phyloP scores from a whole-genome alignment of 2,329 filamentous ascomycete species.

The Capronia americana region DNA sequence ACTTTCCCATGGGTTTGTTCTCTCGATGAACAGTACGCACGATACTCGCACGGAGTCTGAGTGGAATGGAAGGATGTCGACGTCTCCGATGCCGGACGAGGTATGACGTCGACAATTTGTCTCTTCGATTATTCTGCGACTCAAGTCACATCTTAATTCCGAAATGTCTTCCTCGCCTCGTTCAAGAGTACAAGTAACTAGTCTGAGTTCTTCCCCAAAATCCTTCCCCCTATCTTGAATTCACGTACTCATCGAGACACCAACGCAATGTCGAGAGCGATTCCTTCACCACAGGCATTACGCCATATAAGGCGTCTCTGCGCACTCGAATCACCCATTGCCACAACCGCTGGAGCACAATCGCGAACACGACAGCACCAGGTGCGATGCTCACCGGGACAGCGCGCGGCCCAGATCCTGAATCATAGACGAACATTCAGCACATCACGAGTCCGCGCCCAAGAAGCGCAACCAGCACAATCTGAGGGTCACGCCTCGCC shows the following conservation, averaged over 20 bases:
- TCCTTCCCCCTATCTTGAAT: neutral
- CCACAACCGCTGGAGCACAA: neutral
- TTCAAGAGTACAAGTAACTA: neutral
- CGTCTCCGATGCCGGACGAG: constrained; percentile 15
- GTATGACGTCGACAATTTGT: constrained; percentile 10
- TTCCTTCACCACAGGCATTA: constrained; percentile 31
- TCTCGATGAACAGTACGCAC: neutral
- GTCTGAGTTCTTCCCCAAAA: neutral
- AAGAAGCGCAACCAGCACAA: constrained; percentile 11
- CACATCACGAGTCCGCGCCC: constrained; percentile 8
- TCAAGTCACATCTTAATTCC: neutral
- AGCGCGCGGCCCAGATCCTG: neutral
- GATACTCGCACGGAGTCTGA: too few species aligned
- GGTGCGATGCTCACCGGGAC: neutral
- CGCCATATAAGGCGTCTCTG: constrained; percentile 32
- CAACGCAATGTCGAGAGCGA: constrained; percentile 23
- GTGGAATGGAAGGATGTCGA: neutral
- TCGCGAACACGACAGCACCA: neutral
- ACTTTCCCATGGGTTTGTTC: neutral
- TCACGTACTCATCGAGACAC: neutral
- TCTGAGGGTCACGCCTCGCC: neutral
- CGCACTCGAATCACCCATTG: constrained; percentile 6
- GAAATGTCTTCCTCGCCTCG: neutral
- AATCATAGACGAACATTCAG: constrained; percentile 18
- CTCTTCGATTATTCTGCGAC: neutral